These are phyloP conservation scores for Rhododendron griersonianum DNA, from an alignment of 148 eudicot species.

Conservation along the genomic window DNA sequence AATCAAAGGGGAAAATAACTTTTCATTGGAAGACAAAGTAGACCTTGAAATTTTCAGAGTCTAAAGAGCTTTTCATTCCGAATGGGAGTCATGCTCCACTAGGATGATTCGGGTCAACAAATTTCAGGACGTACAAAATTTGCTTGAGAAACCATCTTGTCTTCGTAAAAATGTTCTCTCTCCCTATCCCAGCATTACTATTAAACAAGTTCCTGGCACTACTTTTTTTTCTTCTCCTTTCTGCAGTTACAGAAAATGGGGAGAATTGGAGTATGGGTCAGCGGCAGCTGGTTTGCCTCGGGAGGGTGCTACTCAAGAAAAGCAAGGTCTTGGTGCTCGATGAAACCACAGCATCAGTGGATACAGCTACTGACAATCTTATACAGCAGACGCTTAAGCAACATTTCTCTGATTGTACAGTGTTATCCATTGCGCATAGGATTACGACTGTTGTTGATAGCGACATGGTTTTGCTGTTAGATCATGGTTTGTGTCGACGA, in stretches of 20 bases:
- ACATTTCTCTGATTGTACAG: conserved; percentile 38
- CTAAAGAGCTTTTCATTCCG: neutral
- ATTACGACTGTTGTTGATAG: conserved; percentile 66
- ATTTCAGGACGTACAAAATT: neutral
- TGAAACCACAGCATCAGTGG: conserved; percentile 65
- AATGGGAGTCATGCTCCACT: neutral
- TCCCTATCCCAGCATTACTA: too few species aligned
- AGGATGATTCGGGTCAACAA: neutral
- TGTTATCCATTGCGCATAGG: conserved; percentile 45
- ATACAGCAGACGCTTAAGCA: conserved; percentile 40
- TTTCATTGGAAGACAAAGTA: neutral
- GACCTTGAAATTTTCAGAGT: neutral
- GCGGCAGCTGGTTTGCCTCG: conserved; percentile 59
- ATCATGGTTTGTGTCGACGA: conserved; percentile 22
- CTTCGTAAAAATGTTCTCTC: too few species aligned
- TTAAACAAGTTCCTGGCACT: neutral
- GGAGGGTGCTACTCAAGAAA: conserved; percentile 51
- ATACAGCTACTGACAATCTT: conserved; percentile 55
- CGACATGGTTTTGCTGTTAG: conserved; percentile 65
- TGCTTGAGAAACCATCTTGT: too few species aligned
- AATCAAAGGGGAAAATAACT: neutral
- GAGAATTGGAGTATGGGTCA: conserved; percentile 66
- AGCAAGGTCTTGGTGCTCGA: conserved; percentile 53
- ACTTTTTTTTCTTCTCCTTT: conserved; percentile 15
- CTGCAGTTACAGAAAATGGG: conserved; percentile 54